Percentiles rank a stretch among this genome's conserved stretches.
Evolutionary conservation across 1,284 basidiomycete genomes (phyloP).

Genomic region (Athelia sp.): DNA sequence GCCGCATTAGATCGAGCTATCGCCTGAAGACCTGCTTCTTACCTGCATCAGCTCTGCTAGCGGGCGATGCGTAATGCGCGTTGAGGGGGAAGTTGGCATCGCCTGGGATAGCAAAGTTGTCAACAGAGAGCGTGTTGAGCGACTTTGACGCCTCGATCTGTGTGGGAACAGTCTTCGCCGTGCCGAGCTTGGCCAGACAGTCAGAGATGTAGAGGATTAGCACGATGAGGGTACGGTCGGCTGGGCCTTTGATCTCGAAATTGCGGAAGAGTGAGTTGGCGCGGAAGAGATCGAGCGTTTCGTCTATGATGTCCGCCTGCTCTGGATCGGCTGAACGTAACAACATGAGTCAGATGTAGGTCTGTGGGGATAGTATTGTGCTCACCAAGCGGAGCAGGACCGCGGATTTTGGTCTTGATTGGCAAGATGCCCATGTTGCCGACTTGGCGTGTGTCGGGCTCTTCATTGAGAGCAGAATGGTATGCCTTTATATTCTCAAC

Average conservation of each 20-base stretch:
- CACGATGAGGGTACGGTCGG: conserved; percentile 95
- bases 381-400: conserved; percentile 83
- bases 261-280: conserved; percentile 99
- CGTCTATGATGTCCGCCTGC: conserved; percentile 90
- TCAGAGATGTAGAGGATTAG: conserved; percentile 98
- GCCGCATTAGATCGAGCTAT: conserved; percentile 3
- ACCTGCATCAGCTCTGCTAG: conserved; percentile 81
- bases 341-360: conserved; percentile 5
- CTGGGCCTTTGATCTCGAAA: conserved; percentile 99
- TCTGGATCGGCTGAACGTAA: conserved; percentile 62
- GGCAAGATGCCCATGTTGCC: conserved; percentile 92
- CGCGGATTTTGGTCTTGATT: conserved; percentile 87
- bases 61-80: conserved; percentile 83
- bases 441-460: conserved; percentile 74
- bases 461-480: conserved; percentile 93
- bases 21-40: conserved; percentile 22
- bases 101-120: conserved; percentile 91
- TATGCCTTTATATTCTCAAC: conserved; percentile 65
- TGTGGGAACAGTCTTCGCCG: conserved; percentile 56
- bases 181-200: conserved; percentile 87
- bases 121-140: conserved; percentile 88
- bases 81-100: conserved; percentile 96
- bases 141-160: conserved; percentile 88
- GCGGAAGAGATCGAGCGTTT: conserved; percentile 95
- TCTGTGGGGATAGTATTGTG: conserved; percentile 6